Percentiles rank a stretch among this genome's conserved stretches.
phyloP scores from a whole-genome alignment of 2,329 filamentous ascomycete species.

The Trichoderma aggressivum region DNA sequence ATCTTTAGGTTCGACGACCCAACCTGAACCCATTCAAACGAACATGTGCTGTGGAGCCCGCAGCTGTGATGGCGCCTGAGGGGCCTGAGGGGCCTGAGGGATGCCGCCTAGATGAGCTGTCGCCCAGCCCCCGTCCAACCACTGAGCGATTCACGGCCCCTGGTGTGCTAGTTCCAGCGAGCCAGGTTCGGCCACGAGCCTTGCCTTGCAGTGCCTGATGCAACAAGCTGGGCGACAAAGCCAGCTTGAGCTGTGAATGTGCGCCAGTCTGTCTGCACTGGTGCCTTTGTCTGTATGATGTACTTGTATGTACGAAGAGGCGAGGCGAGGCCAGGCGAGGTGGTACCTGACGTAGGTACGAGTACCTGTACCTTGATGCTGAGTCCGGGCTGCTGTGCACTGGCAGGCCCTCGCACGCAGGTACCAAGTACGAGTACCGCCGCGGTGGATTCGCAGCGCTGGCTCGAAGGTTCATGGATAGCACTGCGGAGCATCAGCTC shows the following conservation, averaged over 20 bases:
- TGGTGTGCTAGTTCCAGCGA: constrained; percentile 7
- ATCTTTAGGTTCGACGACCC: not conserved
- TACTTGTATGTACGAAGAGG: not conserved
- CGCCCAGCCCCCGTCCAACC: not conserved
- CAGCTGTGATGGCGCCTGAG: constrained; percentile 15
- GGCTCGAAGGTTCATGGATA: not conserved
- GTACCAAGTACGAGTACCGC: not conserved
- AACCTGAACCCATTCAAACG: not conserved
- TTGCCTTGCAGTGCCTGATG: not conserved
- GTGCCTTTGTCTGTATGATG: not conserved
- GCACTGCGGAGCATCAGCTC: not conserved
- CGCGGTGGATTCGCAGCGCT: not conserved
- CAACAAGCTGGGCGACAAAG: not conserved
- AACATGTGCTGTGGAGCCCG: constrained; percentile 9
- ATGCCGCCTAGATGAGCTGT: constrained; percentile 11
- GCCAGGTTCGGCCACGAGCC: constrained; percentile 14
- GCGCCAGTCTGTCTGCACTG: not conserved
- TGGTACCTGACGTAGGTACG: not conserved
- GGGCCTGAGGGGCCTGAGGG: not conserved
- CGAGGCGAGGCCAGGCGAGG: not conserved
- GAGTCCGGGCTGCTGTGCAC: not conserved
- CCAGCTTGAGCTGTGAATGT: not conserved
- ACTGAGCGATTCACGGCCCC: constrained; percentile 5
- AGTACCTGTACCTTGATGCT: not conserved
- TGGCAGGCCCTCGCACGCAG: not conserved